Percentiles rank a stretch among this genome's conserved stretches.
These are phyloP conservation scores for Globisporangium cylindrosporum DNA, from an alignment of 352 stramenopile species.

Conservation along the genomic window DNA sequence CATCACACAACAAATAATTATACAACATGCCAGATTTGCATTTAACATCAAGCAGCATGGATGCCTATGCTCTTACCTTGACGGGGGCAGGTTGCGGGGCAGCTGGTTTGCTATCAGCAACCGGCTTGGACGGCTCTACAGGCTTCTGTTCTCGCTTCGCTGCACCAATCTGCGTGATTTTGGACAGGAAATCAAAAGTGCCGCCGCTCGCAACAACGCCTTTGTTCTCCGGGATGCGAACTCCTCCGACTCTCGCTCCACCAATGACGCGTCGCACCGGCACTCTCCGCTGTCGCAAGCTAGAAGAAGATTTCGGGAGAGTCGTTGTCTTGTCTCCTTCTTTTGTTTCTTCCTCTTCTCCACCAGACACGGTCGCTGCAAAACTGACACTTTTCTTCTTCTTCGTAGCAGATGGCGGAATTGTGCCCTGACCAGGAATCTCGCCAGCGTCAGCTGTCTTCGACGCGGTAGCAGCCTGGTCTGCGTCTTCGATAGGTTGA, in stretches of 20 bases:
- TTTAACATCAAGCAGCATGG: conserved; percentile 1
- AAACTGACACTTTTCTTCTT: conserved; percentile 68
- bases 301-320: conserved; percentile 1
- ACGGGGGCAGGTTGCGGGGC: not conserved
- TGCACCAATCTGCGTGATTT: conserved; percentile 48
- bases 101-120: not conserved
- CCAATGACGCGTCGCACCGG: conserved; percentile 34
- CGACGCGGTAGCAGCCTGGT: not conserved
- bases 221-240: conserved; percentile 38
- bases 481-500: not conserved
- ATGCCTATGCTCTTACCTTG: conserved; percentile 1
- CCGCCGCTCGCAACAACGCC: conserved; percentile 72
- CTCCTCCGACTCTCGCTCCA: conserved; percentile 21
- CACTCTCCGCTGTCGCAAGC: conserved; percentile 17
- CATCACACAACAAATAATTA: not conserved
- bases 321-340: conserved; percentile 17
- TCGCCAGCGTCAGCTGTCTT: not conserved
- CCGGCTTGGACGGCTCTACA: conserved; percentile 7
- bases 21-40: not conserved
- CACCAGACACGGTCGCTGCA: conserved; percentile 34
- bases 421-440: not conserved
- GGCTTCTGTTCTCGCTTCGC: conserved; percentile 24
- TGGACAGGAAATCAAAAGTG: conserved; percentile 86
- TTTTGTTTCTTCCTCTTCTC: conserved; percentile 24
- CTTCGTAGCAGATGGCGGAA: conserved; percentile 19